These are phyloP conservation scores for Aspergillus avenaceus DNA, from an alignment of 495 filamentous ascomycete species.

Conservation along the genomic window DNA sequence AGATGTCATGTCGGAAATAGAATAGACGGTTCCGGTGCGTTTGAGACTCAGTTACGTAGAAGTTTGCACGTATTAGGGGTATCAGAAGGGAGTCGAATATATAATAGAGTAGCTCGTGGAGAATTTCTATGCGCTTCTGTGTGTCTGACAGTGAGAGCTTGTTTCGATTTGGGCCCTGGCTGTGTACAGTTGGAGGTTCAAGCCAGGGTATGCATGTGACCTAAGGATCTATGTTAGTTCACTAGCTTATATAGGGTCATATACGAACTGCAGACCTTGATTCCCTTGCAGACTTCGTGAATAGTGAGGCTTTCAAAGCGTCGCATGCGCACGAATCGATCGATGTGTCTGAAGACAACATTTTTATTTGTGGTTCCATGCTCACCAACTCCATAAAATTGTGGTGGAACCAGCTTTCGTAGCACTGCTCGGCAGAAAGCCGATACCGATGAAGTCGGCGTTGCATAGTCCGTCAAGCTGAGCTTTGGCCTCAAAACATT, in stretches of 20 bases:
- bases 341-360: constrained; percentile 59
- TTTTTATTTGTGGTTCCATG: constrained; percentile 53
- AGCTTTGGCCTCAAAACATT: constrained; percentile 14
- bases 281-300: constrained; percentile 68
- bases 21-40: constrained; percentile 76
- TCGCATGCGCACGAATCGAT: constrained; percentile 71
- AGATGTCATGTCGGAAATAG: constrained; percentile 93
- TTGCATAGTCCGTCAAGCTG: constrained; percentile 66
- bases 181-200: constrained; percentile 37
- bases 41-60: constrained; percentile 91
- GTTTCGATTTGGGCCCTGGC: constrained; percentile 4
- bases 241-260: not conserved
- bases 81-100: constrained; percentile 88
- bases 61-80: constrained; percentile 80
- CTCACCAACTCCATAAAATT: constrained; percentile 65
- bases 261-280: constrained; percentile 56
- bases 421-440: constrained; percentile 83
- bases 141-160: constrained; percentile 69
- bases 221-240: constrained; percentile 34
- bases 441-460: constrained; percentile 65
- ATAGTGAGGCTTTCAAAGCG: constrained; percentile 78
- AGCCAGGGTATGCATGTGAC: constrained; percentile 71
- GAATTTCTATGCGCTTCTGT: constrained; percentile 71
- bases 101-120: constrained; percentile 86
- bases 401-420: constrained; percentile 66